Percentiles rank a stretch among this genome's conserved stretches.
These are phyloP conservation scores for Lepidopterella palustris DNA, from an alignment of 495 filamentous ascomycete genomes.

Conservation along the genomic window DNA sequence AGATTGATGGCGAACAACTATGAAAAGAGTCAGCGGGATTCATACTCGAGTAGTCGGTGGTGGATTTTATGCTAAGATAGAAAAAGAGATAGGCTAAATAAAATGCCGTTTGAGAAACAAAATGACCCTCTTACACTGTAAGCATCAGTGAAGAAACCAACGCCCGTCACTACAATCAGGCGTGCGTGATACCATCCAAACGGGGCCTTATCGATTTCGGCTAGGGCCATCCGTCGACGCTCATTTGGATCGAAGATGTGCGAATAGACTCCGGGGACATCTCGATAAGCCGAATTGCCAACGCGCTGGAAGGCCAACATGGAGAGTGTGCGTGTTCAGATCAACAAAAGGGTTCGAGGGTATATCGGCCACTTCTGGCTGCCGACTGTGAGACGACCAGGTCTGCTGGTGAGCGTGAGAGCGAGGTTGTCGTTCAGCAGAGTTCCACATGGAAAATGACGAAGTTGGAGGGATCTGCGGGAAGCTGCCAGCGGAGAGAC, in stretches of 20 bases:
- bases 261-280: constrained; percentile 30
- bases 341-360: not conserved
- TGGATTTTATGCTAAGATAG: too few relatives aligned
- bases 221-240: constrained; percentile 65
- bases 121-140: constrained; percentile 51
- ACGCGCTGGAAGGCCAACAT: constrained; percentile 19
- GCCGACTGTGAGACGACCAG: not conserved
- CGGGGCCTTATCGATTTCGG: constrained; percentile 70
- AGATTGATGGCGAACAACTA: constrained; percentile 63
- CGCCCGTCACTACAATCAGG: constrained; percentile 66
- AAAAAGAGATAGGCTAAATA: not conserved
- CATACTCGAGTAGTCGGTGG: too few relatives aligned
- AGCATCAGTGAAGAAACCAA: constrained; percentile 80
- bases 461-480: not conserved
- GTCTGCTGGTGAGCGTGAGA: not conserved
- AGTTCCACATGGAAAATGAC: not conserved
- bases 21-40: not conserved
- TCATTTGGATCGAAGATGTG: constrained; percentile 67
- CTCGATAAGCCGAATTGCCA: constrained; percentile 26
- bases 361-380: not conserved
- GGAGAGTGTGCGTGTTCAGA: not conserved
- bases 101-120: too few relatives aligned
- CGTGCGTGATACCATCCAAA: constrained; percentile 76
- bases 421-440: not conserved
- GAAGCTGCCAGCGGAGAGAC: not conserved